Evolutionary conservation across 345 rosid genomes (phyloP), one percentile per base, ranked within the genome.

Genomic region (Limnanthes douglasii): DNA sequence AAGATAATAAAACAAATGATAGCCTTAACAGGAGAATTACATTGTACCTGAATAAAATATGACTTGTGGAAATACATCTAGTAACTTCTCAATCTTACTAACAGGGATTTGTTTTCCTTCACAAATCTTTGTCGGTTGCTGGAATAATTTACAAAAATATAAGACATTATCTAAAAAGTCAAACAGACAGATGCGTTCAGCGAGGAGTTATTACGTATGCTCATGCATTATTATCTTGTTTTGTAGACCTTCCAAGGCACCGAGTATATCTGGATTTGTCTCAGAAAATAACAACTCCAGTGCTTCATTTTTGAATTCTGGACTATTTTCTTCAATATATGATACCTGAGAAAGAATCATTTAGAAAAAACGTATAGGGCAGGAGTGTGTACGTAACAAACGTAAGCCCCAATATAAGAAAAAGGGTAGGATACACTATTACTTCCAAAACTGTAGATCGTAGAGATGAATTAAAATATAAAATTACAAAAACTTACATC

Each of bases 41-140:
- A 21, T 15, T 29, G n/a, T 63, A 86, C 97, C 95, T 78, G 86
- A 50, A 43, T 82, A 60, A 60, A 88, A 76, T 40, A 86, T 64
- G 64, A 60, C 63, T 50, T 53, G 86, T 27, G 97, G 97, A 67
- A 82, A 52, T 43, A 82, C 80, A 65, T 75, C 83, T 41, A 88
- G 61, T 52, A 88, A 48, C 75, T 88, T 88, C 73, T 88, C 86
- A 58, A 88, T 72, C 72, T 88, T 88, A 60, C 56, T 88, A 29
- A 61, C 62, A 24, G 72, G 50, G 49, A 64, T 59, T 60, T 78
- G 60, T 64, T 82, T 70, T 75, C 93, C 66, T 69, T 82, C 5
- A 56, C 57, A 42, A 71, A 61, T 58, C 93, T 71, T 41, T 74
- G 80, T 12, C 93, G 73, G 56, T 39, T 50, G 53, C 97, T 88